Conservation (phyloP, 1,284 basidiomycete genomes). For the Cryptococcus floricola region DNA sequence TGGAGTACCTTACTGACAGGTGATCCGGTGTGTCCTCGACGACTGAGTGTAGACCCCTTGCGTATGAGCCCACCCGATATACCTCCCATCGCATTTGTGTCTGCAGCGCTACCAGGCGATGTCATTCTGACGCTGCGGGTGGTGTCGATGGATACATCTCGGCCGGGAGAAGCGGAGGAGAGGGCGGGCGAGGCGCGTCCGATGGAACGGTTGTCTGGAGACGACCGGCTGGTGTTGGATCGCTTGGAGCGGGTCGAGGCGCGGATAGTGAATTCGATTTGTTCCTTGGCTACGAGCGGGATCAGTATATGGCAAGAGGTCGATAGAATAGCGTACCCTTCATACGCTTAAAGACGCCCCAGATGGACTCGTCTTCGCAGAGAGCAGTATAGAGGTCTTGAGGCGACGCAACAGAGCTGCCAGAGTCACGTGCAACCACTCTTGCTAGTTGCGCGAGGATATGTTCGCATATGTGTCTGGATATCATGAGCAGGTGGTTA, state of each 20-base stretch:
- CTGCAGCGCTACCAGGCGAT: slow-evolving; percentile 12
- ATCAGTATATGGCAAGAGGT: neutral
- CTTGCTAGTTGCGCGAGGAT: slow-evolving; percentile 73
- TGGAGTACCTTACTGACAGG: slow-evolving; percentile 1
- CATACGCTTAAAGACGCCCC: slow-evolving; percentile 78
- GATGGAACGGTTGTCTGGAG: slow-evolving; percentile 5
- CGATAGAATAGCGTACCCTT: slow-evolving; percentile 56
- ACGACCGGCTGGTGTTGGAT: slow-evolving; percentile 7
- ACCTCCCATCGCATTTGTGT: slow-evolving; percentile 9
- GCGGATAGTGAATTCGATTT: slow-evolving; percentile 27
- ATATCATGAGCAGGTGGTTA: neutral
- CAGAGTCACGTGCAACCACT: slow-evolving; percentile 76
- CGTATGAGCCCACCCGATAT: slow-evolving; percentile 10
- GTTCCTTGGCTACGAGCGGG: slow-evolving; percentile 24
- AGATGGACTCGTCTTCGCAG: slow-evolving; percentile 80
- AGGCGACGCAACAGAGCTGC: slow-evolving; percentile 61
- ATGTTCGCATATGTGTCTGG: slow-evolving; percentile 60
- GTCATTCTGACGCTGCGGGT: neutral
- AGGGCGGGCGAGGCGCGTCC: slow-evolving; percentile 12
- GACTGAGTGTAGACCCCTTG: slow-evolving; percentile 14
- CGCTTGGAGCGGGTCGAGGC: slow-evolving; percentile 12
- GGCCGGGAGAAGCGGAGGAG: slow-evolving; percentile 15
- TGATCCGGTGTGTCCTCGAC: slow-evolving; percentile 11
- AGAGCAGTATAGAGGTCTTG: slow-evolving; percentile 79
- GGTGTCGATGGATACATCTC: slow-evolving; percentile 5